phyloP scores from a whole-genome alignment of 176 grass and related monocot species.

The Carex kokanica region DNA sequence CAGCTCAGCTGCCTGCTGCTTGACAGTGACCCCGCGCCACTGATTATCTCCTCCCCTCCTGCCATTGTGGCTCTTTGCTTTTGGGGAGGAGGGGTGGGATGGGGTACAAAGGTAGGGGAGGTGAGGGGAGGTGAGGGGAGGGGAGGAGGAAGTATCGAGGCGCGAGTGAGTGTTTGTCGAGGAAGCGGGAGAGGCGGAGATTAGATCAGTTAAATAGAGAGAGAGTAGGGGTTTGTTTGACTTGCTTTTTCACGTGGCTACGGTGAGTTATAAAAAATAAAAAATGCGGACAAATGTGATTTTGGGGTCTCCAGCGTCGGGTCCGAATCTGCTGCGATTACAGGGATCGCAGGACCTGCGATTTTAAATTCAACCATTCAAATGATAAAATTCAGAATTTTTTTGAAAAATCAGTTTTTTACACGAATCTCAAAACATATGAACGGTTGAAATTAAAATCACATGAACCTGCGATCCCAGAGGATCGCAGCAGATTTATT shows the following conservation, averaged over 20 bases:
- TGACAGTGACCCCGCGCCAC: background rate
- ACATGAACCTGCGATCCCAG: no score
- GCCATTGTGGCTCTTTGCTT: background rate
- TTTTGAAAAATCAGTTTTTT: no score
- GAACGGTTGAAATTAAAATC: no score
- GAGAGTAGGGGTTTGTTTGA: background rate
- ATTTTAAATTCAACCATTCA: no score
- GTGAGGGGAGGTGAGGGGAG: background rate
- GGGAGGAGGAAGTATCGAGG: background rate
- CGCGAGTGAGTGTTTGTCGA: background rate
- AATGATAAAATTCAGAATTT: no score
- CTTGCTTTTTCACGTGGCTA: background rate
- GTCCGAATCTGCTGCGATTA: no score
- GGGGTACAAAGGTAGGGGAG: background rate
- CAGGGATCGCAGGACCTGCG: no score
- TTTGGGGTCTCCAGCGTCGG: no score
- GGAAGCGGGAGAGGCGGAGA: constrained; percentile 5
- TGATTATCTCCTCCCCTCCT: constrained; percentile 23
- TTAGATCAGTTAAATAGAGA: background rate
- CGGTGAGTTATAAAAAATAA: no score
- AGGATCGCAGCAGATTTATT: no score
- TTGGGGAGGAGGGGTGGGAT: background rate
- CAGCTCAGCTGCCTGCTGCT: constrained; percentile 31
- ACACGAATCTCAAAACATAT: no score
- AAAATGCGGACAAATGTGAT: no score